A percentile compares a stretch with the other conserved stretches of the same genome.
These are phyloP conservation scores for Lathyrus tuberosus DNA, from an alignment of 306 rosid genomes.

Conservation along the genomic window DNA sequence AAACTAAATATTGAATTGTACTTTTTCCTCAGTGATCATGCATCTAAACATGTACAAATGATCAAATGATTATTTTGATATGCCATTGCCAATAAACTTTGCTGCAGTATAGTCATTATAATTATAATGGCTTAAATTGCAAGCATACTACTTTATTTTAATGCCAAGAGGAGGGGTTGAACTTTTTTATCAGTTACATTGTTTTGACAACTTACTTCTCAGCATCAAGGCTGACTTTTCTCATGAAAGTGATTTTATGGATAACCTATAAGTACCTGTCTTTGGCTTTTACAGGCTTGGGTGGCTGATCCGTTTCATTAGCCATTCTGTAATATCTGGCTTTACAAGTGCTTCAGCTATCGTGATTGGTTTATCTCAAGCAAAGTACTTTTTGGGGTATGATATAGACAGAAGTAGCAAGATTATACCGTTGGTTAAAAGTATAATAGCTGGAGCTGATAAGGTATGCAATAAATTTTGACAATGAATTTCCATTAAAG, in stretches of 20 bases:
- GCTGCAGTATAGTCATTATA: slow-evolving; percentile 1
- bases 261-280: slow-evolving; percentile 21
- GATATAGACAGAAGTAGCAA: slow-evolving; percentile 73
- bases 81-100: slow-evolving; percentile 12
- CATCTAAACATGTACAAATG: slow-evolving; percentile 8
- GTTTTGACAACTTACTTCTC: slow-evolving; percentile 23
- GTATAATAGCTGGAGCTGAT: slow-evolving; percentile 84
- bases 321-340: slow-evolving; percentile 99
- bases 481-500: slow-evolving; percentile 27
- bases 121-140: slow-evolving; percentile 22
- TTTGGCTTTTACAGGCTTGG: slow-evolving; percentile 81
- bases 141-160: background rate
- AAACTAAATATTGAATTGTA: slow-evolving; percentile 15
- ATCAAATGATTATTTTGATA: slow-evolving; percentile 25
- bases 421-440: slow-evolving; percentile 83
- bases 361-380: slow-evolving; percentile 94
- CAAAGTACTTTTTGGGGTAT: slow-evolving; percentile 89
- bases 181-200: slow-evolving; percentile 24
- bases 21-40: slow-evolving; percentile 9
- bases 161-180: slow-evolving; percentile 16
- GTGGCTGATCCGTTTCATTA: slow-evolving; percentile 95
- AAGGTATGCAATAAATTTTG: slow-evolving; percentile 65
- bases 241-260: slow-evolving; percentile 20
- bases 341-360: slow-evolving; percentile 94
- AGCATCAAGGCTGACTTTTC: slow-evolving; percentile 31